Conservation (phyloP, 306 rosid species). For the Oxytropis ochrocephala region DNA sequence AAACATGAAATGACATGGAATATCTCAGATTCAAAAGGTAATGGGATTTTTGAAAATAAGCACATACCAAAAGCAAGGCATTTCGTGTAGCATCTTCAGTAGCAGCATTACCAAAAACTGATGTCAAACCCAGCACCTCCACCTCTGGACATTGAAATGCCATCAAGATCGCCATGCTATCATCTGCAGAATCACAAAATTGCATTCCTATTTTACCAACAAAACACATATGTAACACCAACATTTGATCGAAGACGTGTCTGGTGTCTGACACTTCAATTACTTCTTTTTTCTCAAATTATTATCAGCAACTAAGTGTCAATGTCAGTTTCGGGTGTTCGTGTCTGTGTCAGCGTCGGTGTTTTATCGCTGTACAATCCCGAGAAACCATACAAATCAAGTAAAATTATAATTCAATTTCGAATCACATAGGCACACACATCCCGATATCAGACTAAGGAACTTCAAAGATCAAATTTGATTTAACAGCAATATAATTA, state of each 20-base stretch:
- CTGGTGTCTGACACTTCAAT: too few species aligned
- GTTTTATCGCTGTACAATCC: neutral
- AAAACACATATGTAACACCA: neutral
- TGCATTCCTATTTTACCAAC: neutral
- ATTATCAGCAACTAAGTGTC: too few species aligned
- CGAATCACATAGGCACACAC: neutral
- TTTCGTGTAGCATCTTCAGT: conserved; percentile 69
- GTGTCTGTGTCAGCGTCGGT: too few species aligned
- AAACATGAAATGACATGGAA: neutral
- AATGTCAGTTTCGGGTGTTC: too few species aligned
- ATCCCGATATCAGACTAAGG: neutral
- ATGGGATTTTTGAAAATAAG: conserved; percentile 3
- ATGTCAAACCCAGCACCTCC: conserved; percentile 74
- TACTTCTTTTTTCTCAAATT: too few species aligned
- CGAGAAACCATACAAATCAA: neutral
- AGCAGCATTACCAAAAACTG: conserved; percentile 68
- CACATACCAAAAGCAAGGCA: conserved; percentile 86
- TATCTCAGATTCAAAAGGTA: neutral
- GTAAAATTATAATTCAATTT: neutral
- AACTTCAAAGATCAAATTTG: neutral
- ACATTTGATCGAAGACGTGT: too few species aligned
- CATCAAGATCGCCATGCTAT: conserved; percentile 84
- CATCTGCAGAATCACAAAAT: conserved; percentile 47
- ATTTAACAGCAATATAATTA: neutral
- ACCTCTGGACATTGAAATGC: conserved; percentile 73